Percentiles rank a stretch among this genome's conserved stretches.
Evolutionary conservation across 2,329 filamentous ascomycete genomes (phyloP).

Genomic region (Sporothrix globosa): DNA sequence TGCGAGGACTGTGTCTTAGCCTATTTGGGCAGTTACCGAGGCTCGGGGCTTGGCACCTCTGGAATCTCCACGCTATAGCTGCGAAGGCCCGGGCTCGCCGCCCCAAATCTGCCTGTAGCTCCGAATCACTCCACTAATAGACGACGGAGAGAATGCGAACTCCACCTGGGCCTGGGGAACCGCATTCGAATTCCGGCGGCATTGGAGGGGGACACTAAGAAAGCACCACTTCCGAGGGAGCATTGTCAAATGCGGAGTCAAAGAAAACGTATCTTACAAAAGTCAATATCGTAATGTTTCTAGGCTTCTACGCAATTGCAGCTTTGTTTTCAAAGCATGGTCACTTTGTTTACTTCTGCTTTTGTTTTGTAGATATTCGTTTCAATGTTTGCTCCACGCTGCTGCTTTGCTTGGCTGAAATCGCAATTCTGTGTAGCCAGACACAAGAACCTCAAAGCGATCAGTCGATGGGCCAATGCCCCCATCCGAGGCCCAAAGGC

Average conservation of each 20-base stretch:
- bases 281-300: not conserved
- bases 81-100: conserved; percentile 12
- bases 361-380: not conserved
- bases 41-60: conserved; percentile 19
- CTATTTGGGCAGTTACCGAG: conserved; percentile 30
- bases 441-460: not conserved
- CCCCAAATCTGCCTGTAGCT: conserved; percentile 19
- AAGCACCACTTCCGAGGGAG: not conserved
- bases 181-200: conserved; percentile 16
- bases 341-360: no score
- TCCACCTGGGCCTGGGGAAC: conserved; percentile 16
- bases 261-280: not conserved
- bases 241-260: conserved; percentile 4
- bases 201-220: conserved; percentile 6
- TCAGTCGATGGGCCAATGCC: not conserved
- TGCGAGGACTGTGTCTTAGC: not conserved
- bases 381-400: no score
- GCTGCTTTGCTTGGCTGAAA: not conserved
- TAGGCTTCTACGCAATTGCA: not conserved
- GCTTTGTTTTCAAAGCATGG: no score
- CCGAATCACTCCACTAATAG: conserved; percentile 16
- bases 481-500: not conserved
- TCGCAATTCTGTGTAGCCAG: not conserved
- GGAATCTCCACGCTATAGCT: conserved; percentile 1
- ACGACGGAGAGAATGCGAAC: not conserved